These are phyloP conservation scores for Fusarium xyrophilum DNA, from an alignment of 2,329 filamentous ascomycete species.

Conservation along the genomic window DNA sequence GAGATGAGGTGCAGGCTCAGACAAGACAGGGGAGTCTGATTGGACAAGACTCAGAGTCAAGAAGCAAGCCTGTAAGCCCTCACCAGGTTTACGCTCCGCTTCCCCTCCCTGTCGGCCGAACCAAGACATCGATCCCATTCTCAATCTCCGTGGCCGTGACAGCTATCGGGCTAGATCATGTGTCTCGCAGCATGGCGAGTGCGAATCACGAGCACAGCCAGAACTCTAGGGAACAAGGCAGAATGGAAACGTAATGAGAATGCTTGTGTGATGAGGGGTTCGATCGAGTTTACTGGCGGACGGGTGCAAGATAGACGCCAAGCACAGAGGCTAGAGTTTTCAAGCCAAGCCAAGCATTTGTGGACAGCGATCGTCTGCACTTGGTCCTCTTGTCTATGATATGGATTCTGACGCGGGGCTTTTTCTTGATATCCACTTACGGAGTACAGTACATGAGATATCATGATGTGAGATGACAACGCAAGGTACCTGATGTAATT, in stretches of 20 bases:
- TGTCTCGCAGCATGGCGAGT: background rate
- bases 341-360: conserved; percentile 28
- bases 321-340: conserved; percentile 15
- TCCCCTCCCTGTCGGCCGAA: conserved; percentile 33
- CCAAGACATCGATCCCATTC: conserved; percentile 25
- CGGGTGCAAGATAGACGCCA: conserved; percentile 27
- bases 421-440: conserved; percentile 31
- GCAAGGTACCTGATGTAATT: conserved; percentile 30
- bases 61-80: conserved; percentile 14
- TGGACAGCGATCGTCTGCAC: conserved; percentile 31
- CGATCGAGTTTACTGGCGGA: conserved; percentile 3
- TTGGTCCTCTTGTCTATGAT: conserved; percentile 22
- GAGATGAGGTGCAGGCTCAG: conserved; percentile 31
- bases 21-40: conserved; percentile 17
- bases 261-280: conserved; percentile 21
- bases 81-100: conserved; percentile 25
- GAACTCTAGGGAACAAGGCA: background rate
- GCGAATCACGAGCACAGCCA: conserved; percentile 7
- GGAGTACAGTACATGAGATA: conserved; percentile 9
- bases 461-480: conserved; percentile 30
- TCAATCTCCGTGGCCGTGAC: conserved; percentile 14
- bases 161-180: background rate
- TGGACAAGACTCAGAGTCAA: conserved; percentile 13
- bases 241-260: conserved; percentile 35
- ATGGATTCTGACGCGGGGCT: conserved; percentile 29